These are phyloP conservation scores for Cutaneotrichosporon sp. DNA, from an alignment of 1,284 basidiomycete species.

Conservation along the genomic window DNA sequence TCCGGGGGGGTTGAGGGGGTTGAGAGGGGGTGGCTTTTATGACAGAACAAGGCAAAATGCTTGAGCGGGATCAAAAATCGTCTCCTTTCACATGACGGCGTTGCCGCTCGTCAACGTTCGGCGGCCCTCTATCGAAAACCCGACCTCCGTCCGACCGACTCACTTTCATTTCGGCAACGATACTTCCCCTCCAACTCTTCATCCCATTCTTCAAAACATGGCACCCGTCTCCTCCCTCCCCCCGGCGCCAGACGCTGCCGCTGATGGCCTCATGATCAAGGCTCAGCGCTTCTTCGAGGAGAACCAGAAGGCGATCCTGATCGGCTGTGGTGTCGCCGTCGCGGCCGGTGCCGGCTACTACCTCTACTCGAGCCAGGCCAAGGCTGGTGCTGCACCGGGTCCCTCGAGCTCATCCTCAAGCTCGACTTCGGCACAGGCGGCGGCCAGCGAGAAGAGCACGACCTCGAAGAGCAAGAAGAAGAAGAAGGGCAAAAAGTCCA, in stretches of 20 bases:
- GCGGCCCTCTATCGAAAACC: constrained; percentile 2
- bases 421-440: constrained; percentile 33
- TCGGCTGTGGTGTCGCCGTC: constrained; percentile 65
- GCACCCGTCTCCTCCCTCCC: constrained; percentile 23
- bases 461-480: constrained; percentile 60
- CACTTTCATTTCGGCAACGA: neutral
- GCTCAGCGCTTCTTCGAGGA: constrained; percentile 51
- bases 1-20: too few species aligned
- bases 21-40: too few species aligned
- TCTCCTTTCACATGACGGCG: neutral
- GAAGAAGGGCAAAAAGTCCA: constrained; percentile 53
- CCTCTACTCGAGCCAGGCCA: constrained; percentile 52
- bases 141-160: neutral
- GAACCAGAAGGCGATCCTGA: constrained; percentile 47
- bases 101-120: neutral
- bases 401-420: constrained; percentile 3
- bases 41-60: constrained; percentile 4
- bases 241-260: constrained; percentile 23
- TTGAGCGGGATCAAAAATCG: neutral
- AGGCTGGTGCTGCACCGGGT: constrained; percentile 16
- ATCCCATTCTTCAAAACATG: constrained; percentile 19
- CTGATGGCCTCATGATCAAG: constrained; percentile 35
- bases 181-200: neutral
- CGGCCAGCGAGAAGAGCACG: constrained; percentile 41
- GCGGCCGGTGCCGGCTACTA: constrained; percentile 77